Conservation (phyloP, 148 eudicot species). For the Arctostaphylos glauca region DNA sequence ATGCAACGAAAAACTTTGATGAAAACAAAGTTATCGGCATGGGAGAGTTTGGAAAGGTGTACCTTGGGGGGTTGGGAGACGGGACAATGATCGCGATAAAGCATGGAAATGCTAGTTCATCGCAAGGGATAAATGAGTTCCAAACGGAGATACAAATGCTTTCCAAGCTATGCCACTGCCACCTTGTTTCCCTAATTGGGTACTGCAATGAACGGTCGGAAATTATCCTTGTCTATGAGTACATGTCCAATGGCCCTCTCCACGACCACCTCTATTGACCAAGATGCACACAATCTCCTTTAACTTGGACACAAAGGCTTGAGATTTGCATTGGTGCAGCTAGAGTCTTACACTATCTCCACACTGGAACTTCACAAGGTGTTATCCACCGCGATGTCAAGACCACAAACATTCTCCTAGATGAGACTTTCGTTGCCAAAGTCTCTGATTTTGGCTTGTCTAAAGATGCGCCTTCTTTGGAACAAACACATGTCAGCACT, state of each 20-base stretch:
- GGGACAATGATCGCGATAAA: conserved; percentile 62
- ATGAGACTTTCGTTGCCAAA: conserved; percentile 57
- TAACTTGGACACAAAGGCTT: conserved; percentile 63
- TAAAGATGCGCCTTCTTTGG: conserved; percentile 49
- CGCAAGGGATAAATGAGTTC: conserved; percentile 65
- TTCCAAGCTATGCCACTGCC: conserved; percentile 60
- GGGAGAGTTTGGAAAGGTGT: conserved; percentile 64
- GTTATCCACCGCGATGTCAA: conserved; percentile 69
- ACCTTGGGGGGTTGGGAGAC: conserved; percentile 43
- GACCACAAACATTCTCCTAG: conserved; percentile 63
- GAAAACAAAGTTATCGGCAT: conserved; percentile 52
- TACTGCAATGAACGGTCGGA: conserved; percentile 56
- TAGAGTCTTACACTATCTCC: conserved; percentile 69
- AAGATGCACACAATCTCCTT: conserved; percentile 19
- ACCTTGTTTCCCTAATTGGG: conserved; percentile 62
- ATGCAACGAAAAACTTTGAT: conserved; percentile 53
- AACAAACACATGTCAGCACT: conserved; percentile 66
- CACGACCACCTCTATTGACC: conserved; percentile 60
- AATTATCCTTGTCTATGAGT: conserved; percentile 68
- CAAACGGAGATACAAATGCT: conserved; percentile 64
- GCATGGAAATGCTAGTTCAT: conserved; percentile 55
- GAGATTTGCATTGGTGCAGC: conserved; percentile 69
- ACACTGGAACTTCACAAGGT: conserved; percentile 63
- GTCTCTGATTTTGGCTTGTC: conserved; percentile 68
- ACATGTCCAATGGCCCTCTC: conserved; percentile 61